Conservation (phyloP, 805 yeast genomes). For the Myxozyma neglecta region DNA sequence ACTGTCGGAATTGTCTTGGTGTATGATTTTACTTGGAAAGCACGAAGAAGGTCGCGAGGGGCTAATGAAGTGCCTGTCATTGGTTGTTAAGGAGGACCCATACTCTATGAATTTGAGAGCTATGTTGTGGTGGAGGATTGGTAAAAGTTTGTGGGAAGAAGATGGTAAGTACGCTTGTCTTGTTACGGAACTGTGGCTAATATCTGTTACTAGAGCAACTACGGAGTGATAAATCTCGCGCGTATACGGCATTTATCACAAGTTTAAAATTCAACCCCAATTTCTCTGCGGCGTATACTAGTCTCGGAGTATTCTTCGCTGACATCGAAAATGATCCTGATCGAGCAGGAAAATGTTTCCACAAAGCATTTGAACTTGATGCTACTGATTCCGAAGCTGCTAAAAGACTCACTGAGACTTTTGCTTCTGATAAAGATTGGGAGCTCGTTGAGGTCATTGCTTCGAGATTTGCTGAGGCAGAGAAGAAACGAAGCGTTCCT, state of each 20-base stretch:
- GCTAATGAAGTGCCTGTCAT: constrained; percentile 48
- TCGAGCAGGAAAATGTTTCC: constrained; percentile 82
- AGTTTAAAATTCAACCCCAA: constrained; percentile 64
- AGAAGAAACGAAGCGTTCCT: constrained; percentile 40
- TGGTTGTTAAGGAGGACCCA: constrained; percentile 52
- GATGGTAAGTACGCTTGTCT: constrained; percentile 1
- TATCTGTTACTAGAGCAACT: constrained; percentile 34
- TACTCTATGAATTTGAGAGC: constrained; percentile 60
- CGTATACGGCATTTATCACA: constrained; percentile 56
- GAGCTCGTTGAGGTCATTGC: constrained; percentile 75
- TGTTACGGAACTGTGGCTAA: constrained; percentile 2
- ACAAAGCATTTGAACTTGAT: constrained; percentile 86
- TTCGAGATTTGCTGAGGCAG: constrained; percentile 62
- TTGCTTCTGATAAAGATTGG: constrained; percentile 75
- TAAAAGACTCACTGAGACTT: constrained; percentile 64
- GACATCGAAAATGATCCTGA: constrained; percentile 56
- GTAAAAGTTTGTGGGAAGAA: constrained; percentile 55
- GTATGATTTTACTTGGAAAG: constrained; percentile 57
- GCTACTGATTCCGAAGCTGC: constrained; percentile 76
- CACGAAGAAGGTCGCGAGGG: constrained; percentile 53
- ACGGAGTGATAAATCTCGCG: constrained; percentile 43
- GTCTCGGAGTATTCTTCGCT: constrained; percentile 73
- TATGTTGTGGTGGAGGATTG: constrained; percentile 66
- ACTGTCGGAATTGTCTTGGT: constrained; percentile 74
- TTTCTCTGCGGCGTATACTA: constrained; percentile 77